A percentile compares a stretch with the other conserved stretches of the same genome.
Conservation (phyloP, 2,329 filamentous ascomycete genomes). For the Verticillium longisporum region DNA sequence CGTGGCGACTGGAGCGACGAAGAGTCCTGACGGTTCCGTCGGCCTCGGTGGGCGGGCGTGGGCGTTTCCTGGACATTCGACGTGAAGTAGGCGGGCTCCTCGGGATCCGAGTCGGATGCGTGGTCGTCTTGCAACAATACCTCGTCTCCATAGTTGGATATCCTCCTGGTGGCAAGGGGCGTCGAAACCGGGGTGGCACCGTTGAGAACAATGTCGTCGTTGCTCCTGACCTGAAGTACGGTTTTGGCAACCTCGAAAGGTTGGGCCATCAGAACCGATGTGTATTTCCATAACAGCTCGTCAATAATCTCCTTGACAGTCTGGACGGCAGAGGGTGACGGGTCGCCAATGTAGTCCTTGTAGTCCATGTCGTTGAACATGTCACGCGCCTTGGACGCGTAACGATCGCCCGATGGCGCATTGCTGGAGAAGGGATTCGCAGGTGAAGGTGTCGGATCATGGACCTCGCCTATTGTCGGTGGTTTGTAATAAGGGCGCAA, state of each 20-base stretch:
- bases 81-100: constrained; percentile 81
- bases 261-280: constrained; percentile 80
- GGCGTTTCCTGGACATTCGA: constrained; percentile 54
- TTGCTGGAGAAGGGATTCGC: constrained; percentile 40
- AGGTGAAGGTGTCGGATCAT: constrained; percentile 28
- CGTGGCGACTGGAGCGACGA: constrained; percentile 24
- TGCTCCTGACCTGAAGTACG: constrained; percentile 69
- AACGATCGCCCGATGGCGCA: constrained; percentile 28
- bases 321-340: constrained; percentile 67
- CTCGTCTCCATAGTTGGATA: constrained; percentile 18
- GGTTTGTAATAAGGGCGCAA: constrained; percentile 65
- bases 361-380: constrained; percentile 90
- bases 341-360: constrained; percentile 74
- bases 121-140: constrained; percentile 28
- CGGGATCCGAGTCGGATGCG: constrained; percentile 64
- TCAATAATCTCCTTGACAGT: constrained; percentile 73
- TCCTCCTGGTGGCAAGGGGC: constrained; percentile 17
- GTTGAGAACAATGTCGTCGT: constrained; percentile 30
- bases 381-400: constrained; percentile 66
- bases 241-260: constrained; percentile 97
- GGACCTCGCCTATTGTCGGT: constrained; percentile 44
- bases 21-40: constrained; percentile 19
- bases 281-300: constrained; percentile 87
- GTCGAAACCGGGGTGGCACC: constrained; percentile 20
- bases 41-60: constrained; percentile 31